phyloP scores from a whole-genome alignment of 345 rosid genomes.

The Rhodamnia argentea region DNA sequence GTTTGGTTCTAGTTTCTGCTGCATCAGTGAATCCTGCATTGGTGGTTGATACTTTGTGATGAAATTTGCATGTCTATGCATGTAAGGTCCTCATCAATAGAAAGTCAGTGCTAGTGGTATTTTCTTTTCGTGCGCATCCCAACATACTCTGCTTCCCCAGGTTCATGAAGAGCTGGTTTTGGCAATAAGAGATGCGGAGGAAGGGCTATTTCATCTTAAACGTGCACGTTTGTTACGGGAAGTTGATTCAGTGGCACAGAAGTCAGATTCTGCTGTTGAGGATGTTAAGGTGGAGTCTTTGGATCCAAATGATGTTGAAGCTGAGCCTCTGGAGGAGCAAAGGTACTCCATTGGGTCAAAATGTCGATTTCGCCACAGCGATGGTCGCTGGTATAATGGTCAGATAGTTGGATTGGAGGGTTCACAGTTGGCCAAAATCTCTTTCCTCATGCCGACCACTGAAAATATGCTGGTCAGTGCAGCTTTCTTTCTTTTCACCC shows the following conservation, averaged over 20 bases:
- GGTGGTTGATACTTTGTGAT: not conserved
- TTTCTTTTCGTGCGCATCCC: no score
- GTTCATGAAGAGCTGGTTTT: slow-evolving; percentile 64
- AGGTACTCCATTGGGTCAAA: slow-evolving; percentile 49
- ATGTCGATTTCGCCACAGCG: slow-evolving; percentile 57
- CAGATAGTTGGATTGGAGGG: slow-evolving; percentile 47
- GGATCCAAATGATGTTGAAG: slow-evolving; percentile 33
- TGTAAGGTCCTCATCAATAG: not conserved
- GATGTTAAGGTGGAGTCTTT: slow-evolving; percentile 43
- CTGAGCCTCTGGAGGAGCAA: slow-evolving; percentile 35
- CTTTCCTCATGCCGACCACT: slow-evolving; percentile 79
- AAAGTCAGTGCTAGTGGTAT: not conserved
- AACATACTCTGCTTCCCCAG: slow-evolving; percentile 12
- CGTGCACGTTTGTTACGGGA: slow-evolving; percentile 62
- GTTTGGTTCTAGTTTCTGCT: not conserved
- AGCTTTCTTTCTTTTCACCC: not conserved
- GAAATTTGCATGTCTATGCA: not conserved
- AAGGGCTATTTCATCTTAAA: slow-evolving; percentile 66
- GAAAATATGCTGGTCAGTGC: slow-evolving; percentile 77
- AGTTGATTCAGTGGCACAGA: slow-evolving; percentile 39
- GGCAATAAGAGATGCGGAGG: slow-evolving; percentile 68
- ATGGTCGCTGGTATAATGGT: slow-evolving; percentile 97
- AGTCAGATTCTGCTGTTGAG: slow-evolving; percentile 11
- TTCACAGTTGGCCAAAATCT: slow-evolving; percentile 48
- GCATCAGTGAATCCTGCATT: not conserved